Evolutionary conservation across 2,329 filamentous ascomycete genomes (phyloP).

Genomic region (Acrocalymma vagum): DNA sequence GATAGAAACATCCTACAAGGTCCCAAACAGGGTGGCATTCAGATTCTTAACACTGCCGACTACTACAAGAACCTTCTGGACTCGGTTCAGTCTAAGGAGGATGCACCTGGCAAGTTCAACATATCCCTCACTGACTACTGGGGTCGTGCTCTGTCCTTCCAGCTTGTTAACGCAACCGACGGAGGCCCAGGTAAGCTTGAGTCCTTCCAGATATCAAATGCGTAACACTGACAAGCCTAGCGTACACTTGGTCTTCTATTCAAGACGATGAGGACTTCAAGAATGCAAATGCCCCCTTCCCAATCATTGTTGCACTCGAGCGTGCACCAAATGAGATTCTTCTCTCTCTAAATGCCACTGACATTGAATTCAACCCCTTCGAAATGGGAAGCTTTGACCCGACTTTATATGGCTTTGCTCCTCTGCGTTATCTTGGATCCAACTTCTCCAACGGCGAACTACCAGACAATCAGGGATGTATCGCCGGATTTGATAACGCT

Average conservation of each 20-base stretch:
- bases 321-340: constrained; percentile 68
- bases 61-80: constrained; percentile 71
- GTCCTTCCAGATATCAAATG: constrained; percentile 80
- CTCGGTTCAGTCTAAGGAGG: constrained; percentile 67
- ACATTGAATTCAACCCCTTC: constrained; percentile 81
- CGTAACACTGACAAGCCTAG: constrained; percentile 57
- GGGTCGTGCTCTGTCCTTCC: constrained; percentile 84
- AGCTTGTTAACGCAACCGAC: constrained; percentile 78
- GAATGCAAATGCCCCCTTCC: constrained; percentile 72
- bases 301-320: constrained; percentile 75
- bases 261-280: constrained; percentile 69
- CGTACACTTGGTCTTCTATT: constrained; percentile 85
- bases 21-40: constrained; percentile 60
- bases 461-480: constrained; percentile 65
- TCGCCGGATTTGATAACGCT: constrained; percentile 82
- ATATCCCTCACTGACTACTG: constrained; percentile 88
- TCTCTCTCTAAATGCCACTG: constrained; percentile 75
- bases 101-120: constrained; percentile 69
- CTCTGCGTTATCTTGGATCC: constrained; percentile 75
- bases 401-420: constrained; percentile 74
- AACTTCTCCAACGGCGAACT: constrained; percentile 72
- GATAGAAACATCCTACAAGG: constrained; percentile 68
- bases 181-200: constrained; percentile 67
- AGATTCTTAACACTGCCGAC: constrained; percentile 62
- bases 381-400: constrained; percentile 83